Evolutionary conservation across 2,329 filamentous ascomycete species (phyloP).

Genomic region (Knoxdaviesia capensis): DNA sequence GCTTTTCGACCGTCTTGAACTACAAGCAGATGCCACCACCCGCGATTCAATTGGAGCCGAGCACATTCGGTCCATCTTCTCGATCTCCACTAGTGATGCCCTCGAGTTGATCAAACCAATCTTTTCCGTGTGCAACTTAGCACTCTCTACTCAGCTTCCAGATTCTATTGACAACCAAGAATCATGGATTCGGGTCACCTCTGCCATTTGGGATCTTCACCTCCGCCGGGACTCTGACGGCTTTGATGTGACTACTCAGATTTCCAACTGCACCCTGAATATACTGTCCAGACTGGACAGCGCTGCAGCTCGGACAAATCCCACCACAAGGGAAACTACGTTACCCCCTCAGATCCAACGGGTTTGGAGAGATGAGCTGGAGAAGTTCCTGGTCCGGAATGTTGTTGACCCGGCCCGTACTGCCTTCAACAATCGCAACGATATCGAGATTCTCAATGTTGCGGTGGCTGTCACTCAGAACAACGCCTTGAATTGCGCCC

Average conservation of each 20-base stretch:
- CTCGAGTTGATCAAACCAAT: conserved; percentile 23
- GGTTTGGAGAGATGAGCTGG: conserved; percentile 24
- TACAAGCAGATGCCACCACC: conserved; percentile 13
- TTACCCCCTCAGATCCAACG: conserved; percentile 1
- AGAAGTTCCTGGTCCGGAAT: conserved; percentile 26
- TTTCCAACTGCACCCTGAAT: conserved; percentile 18
- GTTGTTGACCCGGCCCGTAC: conserved; percentile 30
- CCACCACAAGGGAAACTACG: not conserved
- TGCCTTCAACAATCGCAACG: conserved; percentile 21
- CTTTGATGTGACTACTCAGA: conserved; percentile 24
- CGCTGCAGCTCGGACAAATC: not conserved
- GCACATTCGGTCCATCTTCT: conserved; percentile 37
- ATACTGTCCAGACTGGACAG: conserved; percentile 10
- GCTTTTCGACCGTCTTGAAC: conserved; percentile 24
- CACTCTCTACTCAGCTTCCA: conserved; percentile 12
- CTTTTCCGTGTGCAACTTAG: conserved; percentile 21
- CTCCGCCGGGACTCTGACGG: conserved; percentile 26
- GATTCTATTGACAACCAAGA: conserved; percentile 18
- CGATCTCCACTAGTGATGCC: conserved; percentile 24
- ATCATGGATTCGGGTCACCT: conserved; percentile 25
- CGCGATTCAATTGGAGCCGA: conserved; percentile 32
- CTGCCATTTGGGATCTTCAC: conserved; percentile 31
- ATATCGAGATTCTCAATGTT: conserved; percentile 18
- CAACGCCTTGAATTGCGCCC: conserved; percentile 16
- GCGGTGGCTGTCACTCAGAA: conserved; percentile 18